Base-by-base conservation (phyloP, 116 monocot species). In the Trichopus zeylanicus region DNA sequence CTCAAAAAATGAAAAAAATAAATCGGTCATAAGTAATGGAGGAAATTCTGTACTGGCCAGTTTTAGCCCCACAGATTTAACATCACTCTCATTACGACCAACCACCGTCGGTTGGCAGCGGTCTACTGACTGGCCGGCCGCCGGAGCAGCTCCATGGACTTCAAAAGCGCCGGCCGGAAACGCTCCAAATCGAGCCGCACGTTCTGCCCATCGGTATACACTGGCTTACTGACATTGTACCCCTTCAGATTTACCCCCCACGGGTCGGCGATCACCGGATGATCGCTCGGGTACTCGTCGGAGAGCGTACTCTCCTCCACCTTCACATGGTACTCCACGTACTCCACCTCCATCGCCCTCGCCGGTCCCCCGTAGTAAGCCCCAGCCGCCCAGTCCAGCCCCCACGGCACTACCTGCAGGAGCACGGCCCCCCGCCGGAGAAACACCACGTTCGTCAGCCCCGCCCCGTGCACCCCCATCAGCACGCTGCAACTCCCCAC, bases 401-500 rank as follows among this genome's bases (percentile, higher is more conserved):
- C 92, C 70, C 72, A 74, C 5, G 92, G 92, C 22, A 84, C 78
- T 20, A 92, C 67, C 66, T 92, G 92, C 20, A 92, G 39, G 32
- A 92, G 30, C 51, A 84, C 79, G 26, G 81, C 73, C 0, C 71
- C 72, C 23, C 70, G 55, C 23, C 55, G 63, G 27, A 92, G 42
- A 69, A 92, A 92, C 52, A 84, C 59, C 71, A 92, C 58, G 75
- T 92, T 84, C 11, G 88, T 68, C 61, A 88, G 31, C 11, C 81
- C 88, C n/a, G 92, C 88, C 0, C 88, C 84, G 60, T 92, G 92
- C 7, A 84, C 92, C 2, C 85, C 85, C 61, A 73, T 57, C 27
- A 86, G 46, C 11, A 78, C 81, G 23, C 47, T 59, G 52, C 74
- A 74, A 25, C 34, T 30, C 57, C 77, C 64, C 56, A 86, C 73